These are phyloP conservation scores for Protostelium mycophagum DNA, from an alignment of 78 protist genomes.

Conservation along the genomic window DNA sequence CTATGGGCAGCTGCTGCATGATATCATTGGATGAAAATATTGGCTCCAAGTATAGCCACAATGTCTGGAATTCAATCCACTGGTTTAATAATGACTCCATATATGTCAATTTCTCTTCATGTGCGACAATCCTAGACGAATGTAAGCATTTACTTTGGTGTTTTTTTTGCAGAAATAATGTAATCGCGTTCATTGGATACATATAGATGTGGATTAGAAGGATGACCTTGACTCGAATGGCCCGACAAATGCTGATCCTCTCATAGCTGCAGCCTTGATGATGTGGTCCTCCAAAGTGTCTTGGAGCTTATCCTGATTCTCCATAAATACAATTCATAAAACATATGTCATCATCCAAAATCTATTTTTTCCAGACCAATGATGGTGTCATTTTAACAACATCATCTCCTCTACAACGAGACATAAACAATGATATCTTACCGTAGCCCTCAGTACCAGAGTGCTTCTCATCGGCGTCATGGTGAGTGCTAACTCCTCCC, in stretches of 20 bases:
- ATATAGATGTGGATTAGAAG: too few species aligned
- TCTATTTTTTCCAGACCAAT: too few species aligned
- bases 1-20: slow-evolving; percentile 68
- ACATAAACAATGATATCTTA: too few species aligned
- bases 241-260: slow-evolving; percentile 48
- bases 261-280: slow-evolving; percentile 77
- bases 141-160: slow-evolving; percentile 35
- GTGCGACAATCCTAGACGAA: slow-evolving; percentile 21
- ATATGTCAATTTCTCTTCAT: background rate
- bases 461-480: slow-evolving; percentile 43
- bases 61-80: slow-evolving; percentile 70
- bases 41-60: slow-evolving; percentile 79
- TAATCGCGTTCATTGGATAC: background rate
- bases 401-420: too few species aligned
- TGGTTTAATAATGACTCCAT: slow-evolving; percentile 28
- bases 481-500: slow-evolving; percentile 49
- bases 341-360: too few species aligned
- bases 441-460: slow-evolving; percentile 23
- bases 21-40: slow-evolving; percentile 75
- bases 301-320: slow-evolving; percentile 76
- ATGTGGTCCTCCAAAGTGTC: slow-evolving; percentile 74
- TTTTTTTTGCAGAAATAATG: background rate
- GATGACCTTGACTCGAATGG: slow-evolving; percentile 20
- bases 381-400: too few species aligned
- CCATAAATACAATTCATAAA: too few species aligned